phyloP scores from a whole-genome alignment of 768 basidiomycete species.

The Sutorius australiensis region DNA sequence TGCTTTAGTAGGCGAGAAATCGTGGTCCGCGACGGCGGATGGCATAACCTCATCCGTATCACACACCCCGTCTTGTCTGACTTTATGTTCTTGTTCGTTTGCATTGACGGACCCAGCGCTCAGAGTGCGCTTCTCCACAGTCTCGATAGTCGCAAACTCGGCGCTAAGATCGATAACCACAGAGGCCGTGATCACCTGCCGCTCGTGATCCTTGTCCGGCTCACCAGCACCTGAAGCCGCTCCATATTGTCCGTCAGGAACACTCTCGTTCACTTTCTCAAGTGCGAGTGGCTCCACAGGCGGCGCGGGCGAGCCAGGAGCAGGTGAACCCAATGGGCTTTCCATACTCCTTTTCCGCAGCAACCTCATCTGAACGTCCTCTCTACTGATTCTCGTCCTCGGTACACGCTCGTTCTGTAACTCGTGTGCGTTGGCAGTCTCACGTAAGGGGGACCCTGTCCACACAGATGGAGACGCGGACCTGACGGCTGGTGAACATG shows the following conservation, averaged over 20 bases:
- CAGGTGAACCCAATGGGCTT: conserved; percentile 34
- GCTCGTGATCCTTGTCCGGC: conserved; percentile 24
- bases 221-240: background rate
- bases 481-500: conserved; percentile 18
- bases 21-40: background rate
- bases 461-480: conserved; percentile 20
- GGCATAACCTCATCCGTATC: background rate
- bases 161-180: conserved; percentile 37
- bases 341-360: conserved; percentile 43
- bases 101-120: conserved; percentile 6
- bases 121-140: conserved; percentile 41
- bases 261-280: background rate
- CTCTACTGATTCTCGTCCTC: conserved; percentile 48
- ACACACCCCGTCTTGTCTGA: background rate
- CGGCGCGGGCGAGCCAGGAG: conserved; percentile 8
- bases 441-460: conserved; percentile 29
- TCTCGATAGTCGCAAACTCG: conserved; percentile 49
- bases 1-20: background rate
- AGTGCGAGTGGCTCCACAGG: background rate
- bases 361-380: conserved; percentile 50
- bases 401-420: conserved; percentile 18
- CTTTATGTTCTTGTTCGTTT: background rate
- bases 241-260: background rate
- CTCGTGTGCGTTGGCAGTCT: conserved; percentile 20
- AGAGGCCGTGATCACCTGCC: conserved; percentile 38